Evolutionary conservation across 768 basidiomycete genomes (phyloP).

Genomic region (Neoboletus magnificus): DNA sequence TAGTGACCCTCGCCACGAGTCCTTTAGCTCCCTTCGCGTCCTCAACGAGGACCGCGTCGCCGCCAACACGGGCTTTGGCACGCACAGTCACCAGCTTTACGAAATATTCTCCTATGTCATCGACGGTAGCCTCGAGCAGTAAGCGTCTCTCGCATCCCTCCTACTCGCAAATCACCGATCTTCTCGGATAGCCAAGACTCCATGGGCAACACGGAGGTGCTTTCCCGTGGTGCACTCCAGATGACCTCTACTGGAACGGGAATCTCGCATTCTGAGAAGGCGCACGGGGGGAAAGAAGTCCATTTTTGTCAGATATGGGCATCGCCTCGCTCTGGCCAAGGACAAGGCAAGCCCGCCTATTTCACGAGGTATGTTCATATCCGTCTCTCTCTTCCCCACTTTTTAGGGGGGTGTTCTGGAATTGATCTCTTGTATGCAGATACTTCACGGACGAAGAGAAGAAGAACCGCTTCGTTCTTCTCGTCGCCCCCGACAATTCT

Average conservation of each 20-base stretch:
- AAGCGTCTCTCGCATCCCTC: constrained; percentile 22
- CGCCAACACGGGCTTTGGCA: constrained; percentile 76
- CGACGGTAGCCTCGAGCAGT: constrained; percentile 79
- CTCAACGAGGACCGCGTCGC: constrained; percentile 93
- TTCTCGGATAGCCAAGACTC: constrained; percentile 66
- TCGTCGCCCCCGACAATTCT: constrained; percentile 72
- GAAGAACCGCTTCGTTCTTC: constrained; percentile 59
- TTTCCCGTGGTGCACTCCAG: constrained; percentile 87
- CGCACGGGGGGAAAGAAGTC: constrained; percentile 43
- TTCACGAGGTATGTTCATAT: constrained; percentile 58
- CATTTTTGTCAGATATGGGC: constrained; percentile 77
- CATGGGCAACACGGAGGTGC: constrained; percentile 86
- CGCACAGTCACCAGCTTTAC: constrained; percentile 78
- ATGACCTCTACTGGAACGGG: constrained; percentile 92
- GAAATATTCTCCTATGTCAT: constrained; percentile 93
- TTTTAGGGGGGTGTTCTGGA: not conserved
- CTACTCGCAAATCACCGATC: not conserved
- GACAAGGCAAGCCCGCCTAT: constrained; percentile 58
- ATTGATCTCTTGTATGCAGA: constrained; percentile 23
- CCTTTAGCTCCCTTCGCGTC: constrained; percentile 76
- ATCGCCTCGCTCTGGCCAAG: constrained; percentile 37
- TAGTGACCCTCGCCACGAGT: constrained; percentile 51
- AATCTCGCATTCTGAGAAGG: constrained; percentile 77
- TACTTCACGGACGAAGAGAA: constrained; percentile 85
- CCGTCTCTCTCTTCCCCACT: not conserved